Base-by-base conservation (phyloP, 1,284 basidiomycete species). In the Trametes hirsuta region DNA sequence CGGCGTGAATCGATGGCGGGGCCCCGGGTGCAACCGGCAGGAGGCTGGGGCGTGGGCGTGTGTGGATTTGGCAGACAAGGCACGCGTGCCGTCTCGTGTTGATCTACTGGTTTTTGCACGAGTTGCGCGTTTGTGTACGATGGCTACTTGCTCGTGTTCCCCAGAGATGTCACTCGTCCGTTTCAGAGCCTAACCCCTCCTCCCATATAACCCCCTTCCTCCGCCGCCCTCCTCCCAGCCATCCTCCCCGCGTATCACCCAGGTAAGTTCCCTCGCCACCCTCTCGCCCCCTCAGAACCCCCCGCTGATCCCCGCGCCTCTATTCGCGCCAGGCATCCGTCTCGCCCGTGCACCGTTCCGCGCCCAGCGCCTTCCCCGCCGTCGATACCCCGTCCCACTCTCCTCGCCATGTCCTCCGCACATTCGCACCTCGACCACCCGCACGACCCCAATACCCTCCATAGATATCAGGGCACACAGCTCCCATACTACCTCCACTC, bases 111-210 rank as follows among this genome's bases (percentile, higher is more conserved):
- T 30, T 30, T 46, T 44, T 37, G 11, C 24, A 35, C 41, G 40
- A 34, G 25, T 21, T 37, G 59, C 59, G 71, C 62, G 58, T 68
- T 58, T 66, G 66, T 65, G 47, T 55, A 47, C 54, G 54, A 59
- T 69, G 67, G 62, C 68, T 62, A 62, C 58, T 62, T 60, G 61
- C 64, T 64, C 68, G 62, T 69, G 59, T 62, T 66, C 58, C 66
- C 54, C 69, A 68, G 65, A 61, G 64, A 70, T 72, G 70, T 61
- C 66, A 67, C 62, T 61, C 62, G 41, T 64, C 67, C 68, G 63
- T 64, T 64, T 64, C 59, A 64, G 68, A 69, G 68, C 66, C 67
- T 65, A 68, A 68, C 58, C 63, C 58, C 64, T 53, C 58, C 64
- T 55, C 62, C 25, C 63, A 62, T 66, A 66, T 68, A 67, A 63